These are phyloP conservation scores for Colletotrichum lindemuthianum DNA, from an alignment of 2,329 filamentous ascomycete genomes.

Conservation along the genomic window DNA sequence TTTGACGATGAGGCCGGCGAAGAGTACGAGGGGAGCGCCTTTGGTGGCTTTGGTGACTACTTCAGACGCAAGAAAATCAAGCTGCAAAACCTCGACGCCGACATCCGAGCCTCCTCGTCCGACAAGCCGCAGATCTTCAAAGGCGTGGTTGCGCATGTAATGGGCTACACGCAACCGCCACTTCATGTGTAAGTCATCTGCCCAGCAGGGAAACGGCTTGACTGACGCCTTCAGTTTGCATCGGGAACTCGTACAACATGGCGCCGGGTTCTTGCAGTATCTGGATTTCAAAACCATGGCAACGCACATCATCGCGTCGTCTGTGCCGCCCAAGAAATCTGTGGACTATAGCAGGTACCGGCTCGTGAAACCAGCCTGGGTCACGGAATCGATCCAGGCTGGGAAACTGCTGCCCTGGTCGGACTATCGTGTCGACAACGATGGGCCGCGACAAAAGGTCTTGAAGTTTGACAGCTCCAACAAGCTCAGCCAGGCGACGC, in stretches of 20 bases:
- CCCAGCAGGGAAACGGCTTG: background rate
- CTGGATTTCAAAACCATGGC: constrained; percentile 93
- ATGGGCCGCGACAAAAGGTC: constrained; percentile 84
- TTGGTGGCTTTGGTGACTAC: constrained; percentile 91
- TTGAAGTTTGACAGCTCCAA: constrained; percentile 72
- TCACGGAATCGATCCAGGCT: constrained; percentile 86
- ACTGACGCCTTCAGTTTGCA: constrained; percentile 67
- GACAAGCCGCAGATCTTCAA: constrained; percentile 89
- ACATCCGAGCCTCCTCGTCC: constrained; percentile 74
- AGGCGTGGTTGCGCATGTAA: constrained; percentile 89
- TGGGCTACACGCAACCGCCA: constrained; percentile 95
- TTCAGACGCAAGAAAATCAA: constrained; percentile 97
- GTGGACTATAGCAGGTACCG: constrained; percentile 89
- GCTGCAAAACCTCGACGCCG: constrained; percentile 90
- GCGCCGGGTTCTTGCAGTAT: constrained; percentile 95
- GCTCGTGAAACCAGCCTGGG: constrained; percentile 94
- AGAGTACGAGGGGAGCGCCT: constrained; percentile 87
- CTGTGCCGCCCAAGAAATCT: constrained; percentile 89
- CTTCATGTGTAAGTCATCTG: constrained; percentile 71
- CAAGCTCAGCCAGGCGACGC: constrained; percentile 73
- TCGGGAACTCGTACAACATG: constrained; percentile 86
- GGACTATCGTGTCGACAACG: constrained; percentile 79
- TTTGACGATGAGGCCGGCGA: constrained; percentile 85
- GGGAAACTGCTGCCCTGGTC: constrained; percentile 88
- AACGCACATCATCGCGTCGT: constrained; percentile 94